phyloP scores from a whole-genome alignment of 208 protist species.

The Plasmodiophora brassicae region DNA sequence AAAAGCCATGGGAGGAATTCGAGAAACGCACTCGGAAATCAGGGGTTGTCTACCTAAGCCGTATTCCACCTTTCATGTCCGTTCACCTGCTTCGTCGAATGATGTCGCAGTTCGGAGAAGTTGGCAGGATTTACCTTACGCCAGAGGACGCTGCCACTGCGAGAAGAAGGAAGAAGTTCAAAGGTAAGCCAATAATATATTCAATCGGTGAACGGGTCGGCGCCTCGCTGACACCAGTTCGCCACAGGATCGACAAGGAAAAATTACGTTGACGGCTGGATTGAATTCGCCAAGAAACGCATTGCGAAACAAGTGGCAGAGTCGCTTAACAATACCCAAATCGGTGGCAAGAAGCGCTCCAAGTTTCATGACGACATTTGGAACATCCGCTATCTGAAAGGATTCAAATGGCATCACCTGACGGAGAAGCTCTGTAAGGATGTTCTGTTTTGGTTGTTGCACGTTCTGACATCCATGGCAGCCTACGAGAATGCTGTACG shows the following conservation, averaged over 20 bases:
- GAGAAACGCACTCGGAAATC: not conserved
- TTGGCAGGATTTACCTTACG: conserved; percentile 44
- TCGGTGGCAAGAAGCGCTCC: conserved; percentile 56
- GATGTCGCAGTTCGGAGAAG: conserved; percentile 38
- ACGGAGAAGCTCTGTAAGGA: conserved; percentile 51
- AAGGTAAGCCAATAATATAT: not conserved
- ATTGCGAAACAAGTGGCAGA: conserved; percentile 38
- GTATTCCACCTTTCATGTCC: conserved; percentile 25
- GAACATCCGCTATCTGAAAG: conserved; percentile 67
- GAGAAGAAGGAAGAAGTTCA: not conserved
- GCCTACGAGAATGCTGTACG: conserved; percentile 55
- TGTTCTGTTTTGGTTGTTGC: not conserved
- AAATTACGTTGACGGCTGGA: conserved; percentile 46
- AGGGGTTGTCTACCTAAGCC: conserved; percentile 28
- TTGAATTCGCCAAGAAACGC: conserved; percentile 47
- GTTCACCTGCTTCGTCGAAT: not conserved
- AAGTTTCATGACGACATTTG: conserved; percentile 63
- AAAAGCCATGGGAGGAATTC: not conserved
- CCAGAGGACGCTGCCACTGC: conserved; percentile 31
- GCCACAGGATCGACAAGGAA: not conserved
- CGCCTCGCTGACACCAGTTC: too few relatives aligned
- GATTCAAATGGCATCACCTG: conserved; percentile 69
- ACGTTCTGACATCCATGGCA: not conserved
- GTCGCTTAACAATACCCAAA: conserved; percentile 43
- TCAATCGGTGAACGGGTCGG: too few relatives aligned